phyloP scores from a whole-genome alignment of 192 early-diverging fungal species.

The Cladochytrium replicatum region DNA sequence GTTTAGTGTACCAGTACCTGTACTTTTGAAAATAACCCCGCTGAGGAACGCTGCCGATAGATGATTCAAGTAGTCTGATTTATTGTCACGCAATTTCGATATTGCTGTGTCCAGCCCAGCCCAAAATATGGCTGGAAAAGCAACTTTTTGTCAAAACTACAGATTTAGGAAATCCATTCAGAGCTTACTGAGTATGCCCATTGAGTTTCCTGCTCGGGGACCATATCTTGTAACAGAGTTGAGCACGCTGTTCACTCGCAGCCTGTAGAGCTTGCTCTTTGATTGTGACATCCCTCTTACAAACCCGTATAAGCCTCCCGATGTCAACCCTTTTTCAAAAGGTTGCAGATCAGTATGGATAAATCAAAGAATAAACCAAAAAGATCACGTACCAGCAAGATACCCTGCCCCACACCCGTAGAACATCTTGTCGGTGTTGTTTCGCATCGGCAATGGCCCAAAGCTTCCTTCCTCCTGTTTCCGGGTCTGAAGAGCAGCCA shows the following conservation, averaged over 20 bases:
- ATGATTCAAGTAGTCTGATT: conserved; percentile 45
- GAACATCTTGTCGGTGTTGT: conserved; percentile 36
- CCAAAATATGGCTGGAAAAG: conserved; percentile 32
- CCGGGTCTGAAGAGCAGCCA: conserved; percentile 10
- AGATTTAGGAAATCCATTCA: background rate
- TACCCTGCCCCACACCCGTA: conserved; percentile 47
- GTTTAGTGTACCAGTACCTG: conserved; percentile 18
- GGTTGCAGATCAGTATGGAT: no score
- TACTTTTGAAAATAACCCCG: conserved; percentile 46
- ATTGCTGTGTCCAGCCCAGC: conserved; percentile 32
- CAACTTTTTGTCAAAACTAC: background rate
- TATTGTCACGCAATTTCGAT: conserved; percentile 17
- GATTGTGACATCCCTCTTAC: conserved; percentile 37
- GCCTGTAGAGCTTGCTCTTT: conserved; percentile 31
- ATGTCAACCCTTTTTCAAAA: conserved; percentile 13
- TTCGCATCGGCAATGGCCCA: conserved; percentile 49
- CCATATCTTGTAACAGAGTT: conserved; percentile 43
- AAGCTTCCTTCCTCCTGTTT: conserved; percentile 22
- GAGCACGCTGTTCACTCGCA: conserved; percentile 41
- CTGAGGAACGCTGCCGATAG: conserved; percentile 40
- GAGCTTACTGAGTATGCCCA: conserved; percentile 39
- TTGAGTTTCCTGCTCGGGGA: conserved; percentile 39
- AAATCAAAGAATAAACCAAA: background rate
- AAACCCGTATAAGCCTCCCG: conserved; percentile 38
- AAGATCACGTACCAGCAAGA: conserved; percentile 23